phyloP scores from a whole-genome alignment of 768 basidiomycete genomes.

The Lentinula raphanica region DNA sequence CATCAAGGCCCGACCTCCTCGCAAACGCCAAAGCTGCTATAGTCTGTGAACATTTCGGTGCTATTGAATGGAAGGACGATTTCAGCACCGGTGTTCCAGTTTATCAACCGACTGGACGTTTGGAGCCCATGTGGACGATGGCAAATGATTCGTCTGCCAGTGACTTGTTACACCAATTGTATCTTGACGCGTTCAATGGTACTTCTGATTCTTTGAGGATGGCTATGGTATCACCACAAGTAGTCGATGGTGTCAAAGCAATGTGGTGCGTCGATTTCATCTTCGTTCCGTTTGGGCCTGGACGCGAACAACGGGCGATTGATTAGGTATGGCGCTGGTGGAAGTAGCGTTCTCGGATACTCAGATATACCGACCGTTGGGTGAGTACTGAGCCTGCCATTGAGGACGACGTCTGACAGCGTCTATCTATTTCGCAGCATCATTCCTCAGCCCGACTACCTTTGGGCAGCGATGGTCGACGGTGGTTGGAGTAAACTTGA shows the following conservation, averaged over 20 bases:
- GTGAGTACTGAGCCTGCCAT: constrained; percentile 6
- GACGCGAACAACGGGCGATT: background rate
- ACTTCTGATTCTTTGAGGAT: constrained; percentile 21
- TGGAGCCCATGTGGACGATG: constrained; percentile 30
- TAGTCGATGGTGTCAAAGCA: constrained; percentile 14
- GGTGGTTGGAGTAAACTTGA: constrained; percentile 27
- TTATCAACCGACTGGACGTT: constrained; percentile 20
- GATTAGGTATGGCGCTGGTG: constrained; percentile 23
- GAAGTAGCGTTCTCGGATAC: constrained; percentile 22
- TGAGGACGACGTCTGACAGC: background rate
- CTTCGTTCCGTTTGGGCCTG: background rate
- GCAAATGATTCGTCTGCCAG: constrained; percentile 22
- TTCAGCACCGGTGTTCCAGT: constrained; percentile 15
- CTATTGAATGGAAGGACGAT: constrained; percentile 25
- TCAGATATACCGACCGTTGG: constrained; percentile 24
- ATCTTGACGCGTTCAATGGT: constrained; percentile 22
- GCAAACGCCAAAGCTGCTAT: constrained; percentile 23
- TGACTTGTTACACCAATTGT: constrained; percentile 18
- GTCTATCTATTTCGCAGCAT: constrained; percentile 16
- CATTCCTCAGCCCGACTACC: constrained; percentile 26
- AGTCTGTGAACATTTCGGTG: constrained; percentile 27
- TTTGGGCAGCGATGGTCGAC: constrained; percentile 25
- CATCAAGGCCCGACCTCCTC: constrained; percentile 18
- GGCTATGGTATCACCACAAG: constrained; percentile 24
- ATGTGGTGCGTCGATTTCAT: constrained; percentile 13